Conservation (phyloP, 495 filamentous ascomycete species). For the Cladorrhinum samala region DNA sequence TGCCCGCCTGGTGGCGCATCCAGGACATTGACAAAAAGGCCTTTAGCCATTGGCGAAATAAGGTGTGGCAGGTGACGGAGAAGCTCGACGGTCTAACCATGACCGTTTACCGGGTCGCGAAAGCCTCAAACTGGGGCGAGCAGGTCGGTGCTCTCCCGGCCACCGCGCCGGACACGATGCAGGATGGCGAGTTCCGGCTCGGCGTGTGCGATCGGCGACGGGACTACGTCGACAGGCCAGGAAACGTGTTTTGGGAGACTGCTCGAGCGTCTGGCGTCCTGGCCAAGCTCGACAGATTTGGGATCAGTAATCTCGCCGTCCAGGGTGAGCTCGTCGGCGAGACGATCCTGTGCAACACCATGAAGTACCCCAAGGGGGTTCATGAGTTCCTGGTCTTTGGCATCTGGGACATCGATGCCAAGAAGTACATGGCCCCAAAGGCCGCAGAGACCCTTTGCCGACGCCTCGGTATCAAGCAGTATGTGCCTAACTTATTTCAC, state of each 20-base stretch:
- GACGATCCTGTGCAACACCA: constrained; percentile 14
- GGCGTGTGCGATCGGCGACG: constrained; percentile 8
- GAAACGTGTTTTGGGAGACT: constrained; percentile 10
- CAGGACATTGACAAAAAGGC: constrained; percentile 3
- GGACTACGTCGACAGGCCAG: background rate
- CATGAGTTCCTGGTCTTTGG: constrained; percentile 20
- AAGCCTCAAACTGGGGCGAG: constrained; percentile 2
- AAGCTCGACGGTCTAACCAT: constrained; percentile 25
- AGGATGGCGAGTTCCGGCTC: constrained; percentile 3
- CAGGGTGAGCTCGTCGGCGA: constrained; percentile 17
- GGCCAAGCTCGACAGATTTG: constrained; percentile 1
- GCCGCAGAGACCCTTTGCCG: constrained; percentile 7
- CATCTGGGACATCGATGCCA: constrained; percentile 18
- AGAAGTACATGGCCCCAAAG: constrained; percentile 1
- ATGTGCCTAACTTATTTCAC: background rate
- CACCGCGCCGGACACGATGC: constrained; percentile 3
- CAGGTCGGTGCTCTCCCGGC: constrained; percentile 1
- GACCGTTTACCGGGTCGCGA: constrained; percentile 16
- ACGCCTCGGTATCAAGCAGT: constrained; percentile 6
- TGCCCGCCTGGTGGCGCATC: constrained; percentile 10
- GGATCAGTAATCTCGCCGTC: constrained; percentile 12
- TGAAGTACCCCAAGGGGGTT: constrained; percentile 12
- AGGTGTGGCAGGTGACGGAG: constrained; percentile 19
- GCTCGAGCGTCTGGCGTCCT: constrained; percentile 9
- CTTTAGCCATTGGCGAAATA: background rate